Evolutionary conservation across 805 yeast genomes (phyloP).

Genomic region (Spathaspora passalidarum): DNA sequence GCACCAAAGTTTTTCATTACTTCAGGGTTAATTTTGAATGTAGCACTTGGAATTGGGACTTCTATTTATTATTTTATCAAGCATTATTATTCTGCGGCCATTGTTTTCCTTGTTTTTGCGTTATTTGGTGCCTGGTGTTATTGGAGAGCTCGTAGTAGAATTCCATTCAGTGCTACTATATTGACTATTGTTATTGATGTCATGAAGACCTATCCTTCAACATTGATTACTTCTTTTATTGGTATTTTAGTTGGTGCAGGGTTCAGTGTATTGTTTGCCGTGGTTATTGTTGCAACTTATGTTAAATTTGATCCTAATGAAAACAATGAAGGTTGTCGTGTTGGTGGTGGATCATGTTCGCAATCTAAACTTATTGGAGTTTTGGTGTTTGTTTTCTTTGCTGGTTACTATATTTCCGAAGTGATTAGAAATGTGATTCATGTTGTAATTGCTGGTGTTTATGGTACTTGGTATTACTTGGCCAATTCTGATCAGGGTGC

Average conservation of each 20-base stretch:
- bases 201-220: conserved; percentile 68
- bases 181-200: conserved; percentile 74
- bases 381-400: conserved; percentile 70
- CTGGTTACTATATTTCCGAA: conserved; percentile 81
- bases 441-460: conserved; percentile 77
- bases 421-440: conserved; percentile 79
- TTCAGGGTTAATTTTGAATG: conserved; percentile 64
- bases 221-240: conserved; percentile 54
- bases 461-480: conserved; percentile 89
- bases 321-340: conserved; percentile 50
- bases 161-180: conserved; percentile 72
- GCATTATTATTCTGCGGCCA: conserved; percentile 75
- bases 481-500: conserved; percentile 71
- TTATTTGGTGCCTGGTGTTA: conserved; percentile 64
- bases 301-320: conserved; percentile 67
- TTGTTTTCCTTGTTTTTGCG: conserved; percentile 68
- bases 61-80: conserved; percentile 69
- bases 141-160: conserved; percentile 67
- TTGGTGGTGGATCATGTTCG: conserved; percentile 52
- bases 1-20: conserved; percentile 67
- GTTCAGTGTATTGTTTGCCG: conserved; percentile 63
- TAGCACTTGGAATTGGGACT: conserved; percentile 69
- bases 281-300: conserved; percentile 71
- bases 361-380: conserved; percentile 63
- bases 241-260: conserved; percentile 61